These are phyloP conservation scores for Sanghuangporus sanghuang DNA, from an alignment of 1,284 basidiomycete species.

Conservation along the genomic window DNA sequence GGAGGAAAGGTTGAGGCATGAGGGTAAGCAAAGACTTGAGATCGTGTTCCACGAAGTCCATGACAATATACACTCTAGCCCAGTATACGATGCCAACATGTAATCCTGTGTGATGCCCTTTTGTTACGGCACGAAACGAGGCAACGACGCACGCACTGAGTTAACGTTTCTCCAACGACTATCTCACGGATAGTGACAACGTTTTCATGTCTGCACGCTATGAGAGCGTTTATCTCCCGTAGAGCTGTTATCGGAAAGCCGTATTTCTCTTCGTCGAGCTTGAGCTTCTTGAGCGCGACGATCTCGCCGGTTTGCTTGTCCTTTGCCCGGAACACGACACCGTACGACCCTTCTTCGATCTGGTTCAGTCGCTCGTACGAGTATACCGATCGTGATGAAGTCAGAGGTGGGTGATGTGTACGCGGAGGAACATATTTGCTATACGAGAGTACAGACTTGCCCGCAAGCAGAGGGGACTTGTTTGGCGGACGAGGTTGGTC, in stretches of 20 bases:
- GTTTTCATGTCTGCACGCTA: slow-evolving; percentile 89
- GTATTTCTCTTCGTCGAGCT: slow-evolving; percentile 96
- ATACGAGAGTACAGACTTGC: slow-evolving; percentile 26
- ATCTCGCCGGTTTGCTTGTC: slow-evolving; percentile 93
- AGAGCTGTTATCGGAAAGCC: slow-evolving; percentile 98
- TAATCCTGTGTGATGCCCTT: slow-evolving; percentile 16
- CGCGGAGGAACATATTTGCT: slow-evolving; percentile 73
- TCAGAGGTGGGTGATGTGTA: slow-evolving; percentile 68
- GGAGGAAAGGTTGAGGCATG: slow-evolving; percentile 93
- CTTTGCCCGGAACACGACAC: slow-evolving; percentile 91
- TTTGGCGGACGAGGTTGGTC: slow-evolving; percentile 19
- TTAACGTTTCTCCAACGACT: slow-evolving; percentile 98
- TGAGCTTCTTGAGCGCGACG: slow-evolving; percentile 96
- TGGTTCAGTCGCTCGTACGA: slow-evolving; percentile 93
- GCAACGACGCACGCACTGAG: slow-evolving; percentile 70
- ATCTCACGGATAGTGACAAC: slow-evolving; percentile 95
- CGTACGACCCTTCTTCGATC: slow-evolving; percentile 99
- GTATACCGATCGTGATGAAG: slow-evolving; percentile 87
- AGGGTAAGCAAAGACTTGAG: slow-evolving; percentile 91
- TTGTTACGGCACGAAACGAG: slow-evolving; percentile 9
- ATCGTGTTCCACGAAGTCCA: slow-evolving; percentile 99
- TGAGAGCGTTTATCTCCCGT: slow-evolving; percentile 91
- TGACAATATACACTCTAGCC: slow-evolving; percentile 92
- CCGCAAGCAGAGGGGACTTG: slow-evolving; percentile 7
- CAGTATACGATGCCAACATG: neutral